Conservation (phyloP, 345 rosid genomes). For the Eucalyptus fibrosa region DNA sequence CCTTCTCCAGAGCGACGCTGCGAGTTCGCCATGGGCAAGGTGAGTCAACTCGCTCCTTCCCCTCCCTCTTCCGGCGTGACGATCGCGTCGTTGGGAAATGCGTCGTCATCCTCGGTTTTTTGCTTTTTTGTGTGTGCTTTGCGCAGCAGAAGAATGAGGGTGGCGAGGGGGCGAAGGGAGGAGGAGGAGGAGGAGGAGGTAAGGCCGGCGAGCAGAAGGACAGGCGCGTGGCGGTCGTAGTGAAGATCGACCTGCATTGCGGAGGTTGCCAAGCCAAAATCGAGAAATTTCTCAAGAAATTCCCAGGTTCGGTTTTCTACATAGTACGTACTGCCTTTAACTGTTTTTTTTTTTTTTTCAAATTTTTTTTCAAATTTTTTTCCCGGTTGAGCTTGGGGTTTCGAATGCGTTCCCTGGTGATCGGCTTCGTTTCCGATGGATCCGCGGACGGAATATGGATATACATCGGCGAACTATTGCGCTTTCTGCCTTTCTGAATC, state of each 20-base stretch:
- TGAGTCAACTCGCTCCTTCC: not conserved
- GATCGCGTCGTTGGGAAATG: too few species aligned
- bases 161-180: not conserved
- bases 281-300: slow-evolving; percentile 1
- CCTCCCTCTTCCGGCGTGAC: not conserved
- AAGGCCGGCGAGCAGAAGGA: not conserved
- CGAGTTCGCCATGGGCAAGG: not conserved
- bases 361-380: not conserved
- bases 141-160: not conserved
- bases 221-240: not conserved
- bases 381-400: not conserved
- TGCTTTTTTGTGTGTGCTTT: not conserved
- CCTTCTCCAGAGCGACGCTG: not conserved
- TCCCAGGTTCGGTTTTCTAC: slow-evolving; percentile 5
- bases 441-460: not conserved
- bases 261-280: slow-evolving; percentile 26
- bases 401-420: not conserved
- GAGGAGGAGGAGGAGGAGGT: not conserved
- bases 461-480: not conserved
- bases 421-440: not conserved
- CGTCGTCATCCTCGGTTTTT: not conserved
- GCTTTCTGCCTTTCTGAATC: not conserved
- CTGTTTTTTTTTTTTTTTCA: not conserved
- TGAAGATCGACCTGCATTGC: slow-evolving; percentile 31
- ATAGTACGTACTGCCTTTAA: not conserved